A percentile compares a stretch with the other conserved stretches of the same genome.
These are phyloP conservation scores for Excoecaria cochinchinensis DNA, from an alignment of 345 rosid genomes.

Conservation along the genomic window DNA sequence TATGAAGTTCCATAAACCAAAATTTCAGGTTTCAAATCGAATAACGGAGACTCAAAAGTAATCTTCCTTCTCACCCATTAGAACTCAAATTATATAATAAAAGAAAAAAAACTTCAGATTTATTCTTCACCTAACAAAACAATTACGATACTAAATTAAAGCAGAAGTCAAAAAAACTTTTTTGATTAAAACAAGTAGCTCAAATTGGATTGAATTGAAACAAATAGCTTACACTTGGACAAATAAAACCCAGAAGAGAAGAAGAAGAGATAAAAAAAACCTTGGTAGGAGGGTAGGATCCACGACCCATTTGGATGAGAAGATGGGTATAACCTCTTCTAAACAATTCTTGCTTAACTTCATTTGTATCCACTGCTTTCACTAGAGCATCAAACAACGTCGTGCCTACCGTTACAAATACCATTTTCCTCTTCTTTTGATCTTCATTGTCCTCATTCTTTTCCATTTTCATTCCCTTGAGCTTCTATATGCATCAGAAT, in stretches of 20 bases:
- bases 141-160: background rate
- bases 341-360: constrained; percentile 53
- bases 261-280: constrained; percentile 32
- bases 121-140: background rate
- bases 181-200: background rate
- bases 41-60: background rate
- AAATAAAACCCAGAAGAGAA: background rate
- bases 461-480: constrained; percentile 26
- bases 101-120: background rate
- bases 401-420: constrained; percentile 88
- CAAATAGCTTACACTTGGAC: background rate
- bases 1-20: background rate
- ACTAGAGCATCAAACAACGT: constrained; percentile 85
- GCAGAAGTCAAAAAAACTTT: background rate
- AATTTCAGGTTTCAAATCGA: background rate
- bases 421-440: constrained; percentile 30
- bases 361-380: constrained; percentile 49
- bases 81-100: background rate
- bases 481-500: background rate
- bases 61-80: background rate
- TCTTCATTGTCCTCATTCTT: constrained; percentile 19
- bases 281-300: constrained; percentile 61
- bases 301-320: constrained; percentile 85
- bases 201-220: background rate
- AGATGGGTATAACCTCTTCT: constrained; percentile 77